These are phyloP conservation scores for Penicillium palitans DNA, from an alignment of 2,329 filamentous ascomycete species.

Conservation along the genomic window DNA sequence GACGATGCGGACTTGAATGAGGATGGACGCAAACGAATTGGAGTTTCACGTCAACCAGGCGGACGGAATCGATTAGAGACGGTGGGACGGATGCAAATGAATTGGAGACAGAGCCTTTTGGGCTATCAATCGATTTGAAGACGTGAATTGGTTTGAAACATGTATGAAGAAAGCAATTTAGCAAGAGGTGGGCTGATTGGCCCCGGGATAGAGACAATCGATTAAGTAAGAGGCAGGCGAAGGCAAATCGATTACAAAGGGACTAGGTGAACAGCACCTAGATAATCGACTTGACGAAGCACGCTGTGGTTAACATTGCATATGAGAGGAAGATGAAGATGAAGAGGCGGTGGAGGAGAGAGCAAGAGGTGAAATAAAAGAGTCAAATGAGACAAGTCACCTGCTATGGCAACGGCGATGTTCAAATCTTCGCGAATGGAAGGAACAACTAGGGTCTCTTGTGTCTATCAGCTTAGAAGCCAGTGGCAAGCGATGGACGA, in stretches of 20 bases:
- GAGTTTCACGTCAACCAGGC: neutral
- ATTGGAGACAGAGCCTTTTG: neutral
- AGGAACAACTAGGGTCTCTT: neutral
- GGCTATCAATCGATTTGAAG: neutral
- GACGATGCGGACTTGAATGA: neutral
- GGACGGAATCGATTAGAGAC: neutral
- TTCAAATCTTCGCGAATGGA: neutral
- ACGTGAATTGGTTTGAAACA: neutral
- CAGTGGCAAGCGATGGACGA: neutral
- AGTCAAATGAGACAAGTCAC: neutral
- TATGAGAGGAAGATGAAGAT: neutral
- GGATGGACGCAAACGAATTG: neutral
- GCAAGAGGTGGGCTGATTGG: neutral
- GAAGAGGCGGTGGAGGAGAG: neutral
- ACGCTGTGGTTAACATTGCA: neutral
- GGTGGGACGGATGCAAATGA: neutral
- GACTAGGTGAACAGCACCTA: neutral
- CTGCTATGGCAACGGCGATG: neutral
- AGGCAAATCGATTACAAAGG: neutral
- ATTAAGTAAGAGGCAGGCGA: neutral
- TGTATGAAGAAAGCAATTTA: neutral
- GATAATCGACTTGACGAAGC: neutral
- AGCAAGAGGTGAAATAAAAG: neutral
- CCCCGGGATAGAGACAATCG: neutral
- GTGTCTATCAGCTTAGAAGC: neutral